Evolutionary conservation across 2,329 filamentous ascomycete species (phyloP).

Genomic region (Teratosphaeria zuluensis): DNA sequence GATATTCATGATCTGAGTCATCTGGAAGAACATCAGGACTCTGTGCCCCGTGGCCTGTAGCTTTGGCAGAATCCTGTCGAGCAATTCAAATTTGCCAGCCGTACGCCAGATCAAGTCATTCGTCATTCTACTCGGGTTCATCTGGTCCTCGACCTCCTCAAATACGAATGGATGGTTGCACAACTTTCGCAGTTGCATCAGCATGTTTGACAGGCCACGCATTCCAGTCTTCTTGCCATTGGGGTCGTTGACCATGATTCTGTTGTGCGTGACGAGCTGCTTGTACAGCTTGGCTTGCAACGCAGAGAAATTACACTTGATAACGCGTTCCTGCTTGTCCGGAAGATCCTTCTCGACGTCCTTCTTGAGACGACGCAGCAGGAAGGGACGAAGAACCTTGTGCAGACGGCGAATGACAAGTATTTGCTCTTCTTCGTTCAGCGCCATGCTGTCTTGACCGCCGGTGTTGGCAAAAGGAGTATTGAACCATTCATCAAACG

Average conservation of each 20-base stretch:
- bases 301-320: conserved; percentile 97
- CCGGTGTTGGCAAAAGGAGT: conserved; percentile 98
- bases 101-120: conserved; percentile 95
- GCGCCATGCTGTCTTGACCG: conserved; percentile 95
- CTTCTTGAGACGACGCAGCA: conserved; percentile 96
- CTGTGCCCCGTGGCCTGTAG: conserved; percentile 86
- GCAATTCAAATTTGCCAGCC: conserved; percentile 90
- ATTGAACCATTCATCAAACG: conserved; percentile 99
- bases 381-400: conserved; percentile 93
- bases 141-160: conserved; percentile 93
- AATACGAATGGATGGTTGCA: conserved; percentile 99
- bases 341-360: conserved; percentile 98
- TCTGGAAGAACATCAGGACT: conserved; percentile 99
- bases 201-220: conserved; percentile 96
- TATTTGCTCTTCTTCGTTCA: conserved; percentile 98
- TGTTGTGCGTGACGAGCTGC: conserved; percentile 93
- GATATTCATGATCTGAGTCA: conserved; percentile 99
- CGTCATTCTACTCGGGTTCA: conserved; percentile 80
- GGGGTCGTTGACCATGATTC: conserved; percentile 84
- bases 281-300: conserved; percentile 91
- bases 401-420: conserved; percentile 96
- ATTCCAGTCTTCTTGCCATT: conserved; percentile 93
- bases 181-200: conserved; percentile 97
- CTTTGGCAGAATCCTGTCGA: conserved; percentile 87
- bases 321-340: conserved; percentile 97